phyloP scores from a whole-genome alignment of 2,329 filamentous ascomycete genomes.

The Fusarium nematophilum region DNA sequence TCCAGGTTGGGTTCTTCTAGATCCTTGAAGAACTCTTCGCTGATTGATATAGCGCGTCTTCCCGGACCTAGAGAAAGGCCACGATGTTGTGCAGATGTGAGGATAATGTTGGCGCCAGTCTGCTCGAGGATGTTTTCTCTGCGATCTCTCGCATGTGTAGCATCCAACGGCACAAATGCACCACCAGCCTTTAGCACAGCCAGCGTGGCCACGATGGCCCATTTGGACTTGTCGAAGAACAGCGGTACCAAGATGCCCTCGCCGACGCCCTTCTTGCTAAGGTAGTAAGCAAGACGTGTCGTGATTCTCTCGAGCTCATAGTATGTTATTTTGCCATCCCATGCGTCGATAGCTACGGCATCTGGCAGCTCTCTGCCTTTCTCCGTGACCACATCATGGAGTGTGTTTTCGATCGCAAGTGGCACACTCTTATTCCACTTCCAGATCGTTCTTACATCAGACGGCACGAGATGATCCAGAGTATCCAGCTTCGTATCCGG shows the following conservation, averaged over 20 bases:
- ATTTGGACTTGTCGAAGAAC: constrained; percentile 1
- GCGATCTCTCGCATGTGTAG: background rate
- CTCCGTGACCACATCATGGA: background rate
- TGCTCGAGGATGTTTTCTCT: background rate
- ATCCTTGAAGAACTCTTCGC: background rate
- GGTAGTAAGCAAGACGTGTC: background rate
- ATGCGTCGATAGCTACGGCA: constrained; percentile 2
- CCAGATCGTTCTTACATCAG: constrained; percentile 10
- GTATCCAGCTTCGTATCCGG: background rate
- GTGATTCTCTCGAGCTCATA: background rate
- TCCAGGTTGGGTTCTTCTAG: background rate
- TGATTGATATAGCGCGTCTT: background rate
- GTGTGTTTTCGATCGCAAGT: background rate
- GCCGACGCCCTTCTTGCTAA: background rate
- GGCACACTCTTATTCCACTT: constrained; percentile 7
- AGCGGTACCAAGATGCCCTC: background rate
- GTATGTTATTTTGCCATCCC: constrained; percentile 2
- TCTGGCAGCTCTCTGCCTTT: background rate
- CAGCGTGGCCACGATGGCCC: background rate
- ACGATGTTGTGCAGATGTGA: background rate
- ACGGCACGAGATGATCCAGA: background rate
- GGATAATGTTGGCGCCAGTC: background rate
- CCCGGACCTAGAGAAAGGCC: background rate
- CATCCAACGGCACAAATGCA: constrained; percentile 1
- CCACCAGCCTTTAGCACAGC: constrained; percentile 4